phyloP scores from a whole-genome alignment of 176 grass and related monocot species.

The Canna indica region DNA sequence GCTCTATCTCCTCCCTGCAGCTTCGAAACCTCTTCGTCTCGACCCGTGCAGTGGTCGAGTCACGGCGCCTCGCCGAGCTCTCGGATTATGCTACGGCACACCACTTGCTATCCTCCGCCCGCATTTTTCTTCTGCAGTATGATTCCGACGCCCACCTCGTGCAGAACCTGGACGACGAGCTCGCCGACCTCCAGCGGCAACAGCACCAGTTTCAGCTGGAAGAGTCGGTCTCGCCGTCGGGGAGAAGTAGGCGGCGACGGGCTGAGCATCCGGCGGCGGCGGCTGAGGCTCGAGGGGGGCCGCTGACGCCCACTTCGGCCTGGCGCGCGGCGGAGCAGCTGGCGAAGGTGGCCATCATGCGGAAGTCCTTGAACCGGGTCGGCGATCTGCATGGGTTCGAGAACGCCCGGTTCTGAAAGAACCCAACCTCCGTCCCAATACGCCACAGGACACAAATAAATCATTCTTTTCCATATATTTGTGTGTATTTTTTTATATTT shows the following conservation, averaged over 20 bases:
- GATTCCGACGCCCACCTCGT: constrained; percentile 27
- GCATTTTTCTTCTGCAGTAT: constrained; percentile 51
- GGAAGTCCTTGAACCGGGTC: constrained; percentile 81
- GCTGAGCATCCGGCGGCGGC: constrained; percentile 19
- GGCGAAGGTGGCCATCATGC: constrained; percentile 90
- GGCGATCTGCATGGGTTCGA: constrained; percentile 91
- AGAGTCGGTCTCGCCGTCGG: constrained; percentile 4
- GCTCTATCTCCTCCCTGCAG: constrained; percentile 21
- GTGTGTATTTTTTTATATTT: no score
- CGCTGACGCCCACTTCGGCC: constrained; percentile 69
- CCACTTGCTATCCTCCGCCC: constrained; percentile 69
- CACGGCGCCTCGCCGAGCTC: constrained; percentile 58
- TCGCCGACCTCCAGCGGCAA: constrained; percentile 48
- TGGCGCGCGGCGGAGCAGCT: constrained; percentile 97
- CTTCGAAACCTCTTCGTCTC: constrained; percentile 83
- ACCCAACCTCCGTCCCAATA: background rate
- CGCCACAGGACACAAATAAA: no score
- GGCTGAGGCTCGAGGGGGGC: constrained; percentile 17
- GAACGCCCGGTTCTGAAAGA: constrained; percentile 77
- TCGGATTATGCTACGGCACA: constrained; percentile 56
- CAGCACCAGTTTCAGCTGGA: constrained; percentile 8
- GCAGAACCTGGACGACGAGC: constrained; percentile 46
- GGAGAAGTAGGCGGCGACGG: background rate
- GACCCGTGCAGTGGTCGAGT: constrained; percentile 67
- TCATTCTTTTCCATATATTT: no score